Evolutionary conservation across 2,329 filamentous ascomycete species (phyloP).

Genomic region (Colletotrichum cordylinicola): DNA sequence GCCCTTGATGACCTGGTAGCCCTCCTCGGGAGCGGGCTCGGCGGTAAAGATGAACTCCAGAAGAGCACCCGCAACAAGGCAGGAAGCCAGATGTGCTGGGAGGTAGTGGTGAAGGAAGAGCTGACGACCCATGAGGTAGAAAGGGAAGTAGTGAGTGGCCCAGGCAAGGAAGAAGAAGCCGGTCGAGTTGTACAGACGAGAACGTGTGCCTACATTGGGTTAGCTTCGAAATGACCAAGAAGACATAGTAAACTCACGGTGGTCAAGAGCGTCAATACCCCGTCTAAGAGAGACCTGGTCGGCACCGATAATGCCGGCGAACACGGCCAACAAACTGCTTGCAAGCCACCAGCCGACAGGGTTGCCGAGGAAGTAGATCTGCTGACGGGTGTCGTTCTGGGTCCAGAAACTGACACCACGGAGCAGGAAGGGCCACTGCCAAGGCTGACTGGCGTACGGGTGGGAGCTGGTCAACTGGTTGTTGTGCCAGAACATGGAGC

Average conservation of each 20-base stretch:
- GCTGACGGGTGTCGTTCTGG: slow-evolving; percentile 89
- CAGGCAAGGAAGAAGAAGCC: slow-evolving; percentile 99
- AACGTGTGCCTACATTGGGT: slow-evolving; percentile 74
- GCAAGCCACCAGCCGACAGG: slow-evolving; percentile 97
- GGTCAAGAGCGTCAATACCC: slow-evolving; percentile 90
- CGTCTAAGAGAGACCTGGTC: slow-evolving; percentile 94
- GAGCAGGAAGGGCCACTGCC: slow-evolving; percentile 97
- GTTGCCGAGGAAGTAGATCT: slow-evolving; percentile 99
- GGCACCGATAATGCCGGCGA: slow-evolving; percentile 87
- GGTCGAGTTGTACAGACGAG: slow-evolving; percentile 95
- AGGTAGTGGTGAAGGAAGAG: slow-evolving; percentile 98
- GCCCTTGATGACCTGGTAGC: slow-evolving; percentile 46
- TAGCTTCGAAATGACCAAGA: slow-evolving; percentile 26
- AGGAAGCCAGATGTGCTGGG: slow-evolving; percentile 89
- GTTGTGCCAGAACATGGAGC: slow-evolving; percentile 99
- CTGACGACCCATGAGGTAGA: slow-evolving; percentile 97
- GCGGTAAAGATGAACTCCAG: slow-evolving; percentile 96
- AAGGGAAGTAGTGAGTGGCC: slow-evolving; percentile 96
- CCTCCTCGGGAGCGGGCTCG: slow-evolving; percentile 71
- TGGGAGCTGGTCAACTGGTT: slow-evolving; percentile 97
- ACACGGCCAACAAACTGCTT: slow-evolving; percentile 90
- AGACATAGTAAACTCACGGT: slow-evolving; percentile 68
- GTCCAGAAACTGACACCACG: slow-evolving; percentile 99
- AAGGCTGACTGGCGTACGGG: slow-evolving; percentile 92
- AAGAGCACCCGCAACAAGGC: slow-evolving; percentile 87